Evolutionary conservation across 169 alveolate species (phyloP).

Genomic region (Plasmodium cynomolgi): DNA sequence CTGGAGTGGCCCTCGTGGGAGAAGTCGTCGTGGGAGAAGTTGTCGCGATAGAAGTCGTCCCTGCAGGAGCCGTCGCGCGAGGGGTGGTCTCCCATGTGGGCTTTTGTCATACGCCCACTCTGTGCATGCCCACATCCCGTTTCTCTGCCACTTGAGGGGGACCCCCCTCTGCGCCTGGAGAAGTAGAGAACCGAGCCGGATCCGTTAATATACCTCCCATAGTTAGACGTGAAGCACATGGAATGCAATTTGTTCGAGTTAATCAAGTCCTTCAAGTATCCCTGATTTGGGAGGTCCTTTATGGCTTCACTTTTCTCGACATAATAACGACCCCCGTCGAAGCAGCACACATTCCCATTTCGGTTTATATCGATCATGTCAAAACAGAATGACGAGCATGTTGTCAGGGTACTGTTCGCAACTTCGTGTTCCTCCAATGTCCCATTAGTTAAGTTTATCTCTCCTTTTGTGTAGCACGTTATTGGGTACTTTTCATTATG

Average conservation of each 20-base stretch:
- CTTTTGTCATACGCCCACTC: neutral
- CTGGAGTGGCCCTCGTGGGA: neutral
- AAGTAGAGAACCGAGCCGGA: conserved; percentile 69
- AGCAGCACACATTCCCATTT: conserved; percentile 30
- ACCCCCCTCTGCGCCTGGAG: neutral
- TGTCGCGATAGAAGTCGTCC: too few species aligned
- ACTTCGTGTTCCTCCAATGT: conserved; percentile 17
- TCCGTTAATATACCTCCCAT: conserved; percentile 60
- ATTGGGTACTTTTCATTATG: conserved; percentile 19
- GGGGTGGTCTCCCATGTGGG: neutral
- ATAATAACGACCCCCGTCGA: neutral
- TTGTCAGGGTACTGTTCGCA: neutral
- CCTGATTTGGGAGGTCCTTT: neutral
- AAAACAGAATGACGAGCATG: conserved; percentile 37
- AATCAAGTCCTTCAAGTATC: neutral
- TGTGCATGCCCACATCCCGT: neutral
- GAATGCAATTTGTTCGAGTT: conserved; percentile 9
- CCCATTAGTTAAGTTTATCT: conserved; percentile 3
- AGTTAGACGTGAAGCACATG: conserved; percentile 73
- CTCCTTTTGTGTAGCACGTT: neutral
- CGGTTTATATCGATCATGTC: conserved; percentile 48
- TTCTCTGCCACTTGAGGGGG: neutral
- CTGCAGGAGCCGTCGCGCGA: neutral
- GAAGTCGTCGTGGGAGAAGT: neutral
- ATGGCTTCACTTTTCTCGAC: neutral